Evolutionary conservation across 305 asterid species (phyloP).

Genomic region (Withania somnifera): DNA sequence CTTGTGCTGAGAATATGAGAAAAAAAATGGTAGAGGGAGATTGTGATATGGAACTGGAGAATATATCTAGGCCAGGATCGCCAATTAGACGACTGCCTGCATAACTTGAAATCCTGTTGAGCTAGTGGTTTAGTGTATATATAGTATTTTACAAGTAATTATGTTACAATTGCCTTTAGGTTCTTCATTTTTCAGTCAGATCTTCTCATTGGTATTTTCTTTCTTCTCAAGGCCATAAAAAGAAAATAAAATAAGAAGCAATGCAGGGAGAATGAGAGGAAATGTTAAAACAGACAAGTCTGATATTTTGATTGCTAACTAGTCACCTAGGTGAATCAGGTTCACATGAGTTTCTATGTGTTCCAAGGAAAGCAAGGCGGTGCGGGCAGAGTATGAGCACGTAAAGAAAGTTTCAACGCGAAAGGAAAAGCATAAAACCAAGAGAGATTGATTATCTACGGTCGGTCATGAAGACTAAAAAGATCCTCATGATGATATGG

Average conservation of each 20-base stretch:
- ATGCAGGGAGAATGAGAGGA: slow-evolving; percentile 56
- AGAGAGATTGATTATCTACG: too few species aligned
- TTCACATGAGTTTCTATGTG: too few species aligned
- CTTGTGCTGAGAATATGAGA: slow-evolving; percentile 4
- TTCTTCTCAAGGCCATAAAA: background rate
- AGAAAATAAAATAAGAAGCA: background rate
- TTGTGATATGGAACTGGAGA: background rate
- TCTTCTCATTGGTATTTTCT: background rate
- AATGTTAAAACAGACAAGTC: too few species aligned
- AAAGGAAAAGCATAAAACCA: too few species aligned
- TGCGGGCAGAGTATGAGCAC: too few species aligned
- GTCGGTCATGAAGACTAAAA: too few species aligned
- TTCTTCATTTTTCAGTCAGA: background rate
- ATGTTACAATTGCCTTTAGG: background rate
- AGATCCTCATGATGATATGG: too few species aligned
- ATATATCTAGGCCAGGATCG: background rate
- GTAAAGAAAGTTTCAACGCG: too few species aligned
- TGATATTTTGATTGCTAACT: too few species aligned
- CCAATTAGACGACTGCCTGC: too few species aligned
- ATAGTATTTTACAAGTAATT: background rate
- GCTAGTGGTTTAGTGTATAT: background rate
- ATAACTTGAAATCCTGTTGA: background rate
- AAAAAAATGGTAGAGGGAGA: background rate
- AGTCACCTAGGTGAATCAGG: too few species aligned
- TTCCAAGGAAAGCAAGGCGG: too few species aligned